Conservation (phyloP, 768 basidiomycete genomes). For the Coprinopsis marcescibilis region DNA sequence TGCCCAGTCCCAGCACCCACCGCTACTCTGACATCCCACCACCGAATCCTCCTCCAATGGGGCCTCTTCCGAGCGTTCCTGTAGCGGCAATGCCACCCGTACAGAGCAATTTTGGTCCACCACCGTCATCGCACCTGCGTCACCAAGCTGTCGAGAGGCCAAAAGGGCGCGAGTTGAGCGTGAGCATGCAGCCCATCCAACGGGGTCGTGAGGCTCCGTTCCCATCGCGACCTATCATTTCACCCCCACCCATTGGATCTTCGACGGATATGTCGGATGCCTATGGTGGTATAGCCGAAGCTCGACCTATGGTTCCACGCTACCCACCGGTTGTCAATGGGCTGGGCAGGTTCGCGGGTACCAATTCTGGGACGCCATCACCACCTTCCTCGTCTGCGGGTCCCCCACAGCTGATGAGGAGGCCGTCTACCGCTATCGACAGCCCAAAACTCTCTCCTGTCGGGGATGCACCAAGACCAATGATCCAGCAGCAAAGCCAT, state of each 20-base stretch:
- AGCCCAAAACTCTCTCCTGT: too few species aligned
- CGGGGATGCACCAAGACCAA: too few species aligned
- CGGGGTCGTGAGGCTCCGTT: constrained; percentile 49
- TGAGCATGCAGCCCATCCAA: constrained; percentile 20
- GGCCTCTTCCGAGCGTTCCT: constrained; percentile 35
- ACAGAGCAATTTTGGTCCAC: too few species aligned
- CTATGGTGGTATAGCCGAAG: background rate
- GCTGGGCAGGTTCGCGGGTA: too few species aligned
- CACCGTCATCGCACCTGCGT: constrained; percentile 1
- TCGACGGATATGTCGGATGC: background rate
- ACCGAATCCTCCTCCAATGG: constrained; percentile 44
- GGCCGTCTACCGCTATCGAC: too few species aligned
- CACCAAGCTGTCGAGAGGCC: constrained; percentile 1
- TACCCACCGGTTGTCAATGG: constrained; percentile 5
- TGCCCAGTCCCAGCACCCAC: constrained; percentile 35
- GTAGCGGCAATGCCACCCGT: constrained; percentile 4
- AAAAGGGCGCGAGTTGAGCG: constrained; percentile 2
- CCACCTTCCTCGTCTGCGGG: too few species aligned
- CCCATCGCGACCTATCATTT: constrained; percentile 35
- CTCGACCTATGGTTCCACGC: background rate
- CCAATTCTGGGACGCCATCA: too few species aligned
- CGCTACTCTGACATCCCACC: constrained; percentile 46
- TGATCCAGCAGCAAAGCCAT: too few species aligned
- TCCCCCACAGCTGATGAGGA: too few species aligned
- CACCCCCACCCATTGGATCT: background rate